Conservation (phyloP, 306 rosid genomes). For the Hippophae gyantsensis region DNA sequence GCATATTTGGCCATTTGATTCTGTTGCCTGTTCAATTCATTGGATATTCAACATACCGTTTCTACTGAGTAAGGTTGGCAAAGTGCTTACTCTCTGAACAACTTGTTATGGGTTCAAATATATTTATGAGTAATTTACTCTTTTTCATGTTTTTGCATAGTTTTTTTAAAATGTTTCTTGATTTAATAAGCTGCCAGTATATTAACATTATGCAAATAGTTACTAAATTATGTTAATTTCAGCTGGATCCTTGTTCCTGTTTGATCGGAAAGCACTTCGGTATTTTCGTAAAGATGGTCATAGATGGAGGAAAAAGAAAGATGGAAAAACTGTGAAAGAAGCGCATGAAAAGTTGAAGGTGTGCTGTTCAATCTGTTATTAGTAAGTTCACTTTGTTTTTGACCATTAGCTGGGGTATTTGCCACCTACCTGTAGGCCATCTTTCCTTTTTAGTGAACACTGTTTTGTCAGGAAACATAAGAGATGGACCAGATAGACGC, state of each 20-base stretch:
- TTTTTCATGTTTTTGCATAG: no score
- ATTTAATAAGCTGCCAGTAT: no score
- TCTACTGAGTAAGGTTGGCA: no score
- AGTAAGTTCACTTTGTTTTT: constrained; percentile 40
- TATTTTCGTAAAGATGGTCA: constrained; percentile 82
- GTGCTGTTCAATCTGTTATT: constrained; percentile 64
- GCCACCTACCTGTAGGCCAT: constrained; percentile 3
- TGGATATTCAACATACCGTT: no score
- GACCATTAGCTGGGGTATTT: constrained; percentile 14
- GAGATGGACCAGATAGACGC: no score
- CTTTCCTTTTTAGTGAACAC: neutral
- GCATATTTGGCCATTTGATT: no score
- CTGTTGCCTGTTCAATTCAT: no score
- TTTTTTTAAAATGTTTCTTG: neutral
- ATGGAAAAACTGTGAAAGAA: constrained; percentile 73
- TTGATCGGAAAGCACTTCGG: constrained; percentile 58
- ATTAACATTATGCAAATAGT: constrained; percentile 3
- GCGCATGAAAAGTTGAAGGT: constrained; percentile 89
- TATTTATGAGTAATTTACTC: no score
- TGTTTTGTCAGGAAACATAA: no score
- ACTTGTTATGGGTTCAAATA: no score
- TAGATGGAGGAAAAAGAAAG: constrained; percentile 76
- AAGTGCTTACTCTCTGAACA: no score
- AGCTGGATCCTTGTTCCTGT: constrained; percentile 72
- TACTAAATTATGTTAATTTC: constrained; percentile 14